Evolutionary conservation across 805 yeast species (phyloP), one percentile per base, ranked within the genome.

Genomic region (Kodamaea kakaduensis): DNA sequence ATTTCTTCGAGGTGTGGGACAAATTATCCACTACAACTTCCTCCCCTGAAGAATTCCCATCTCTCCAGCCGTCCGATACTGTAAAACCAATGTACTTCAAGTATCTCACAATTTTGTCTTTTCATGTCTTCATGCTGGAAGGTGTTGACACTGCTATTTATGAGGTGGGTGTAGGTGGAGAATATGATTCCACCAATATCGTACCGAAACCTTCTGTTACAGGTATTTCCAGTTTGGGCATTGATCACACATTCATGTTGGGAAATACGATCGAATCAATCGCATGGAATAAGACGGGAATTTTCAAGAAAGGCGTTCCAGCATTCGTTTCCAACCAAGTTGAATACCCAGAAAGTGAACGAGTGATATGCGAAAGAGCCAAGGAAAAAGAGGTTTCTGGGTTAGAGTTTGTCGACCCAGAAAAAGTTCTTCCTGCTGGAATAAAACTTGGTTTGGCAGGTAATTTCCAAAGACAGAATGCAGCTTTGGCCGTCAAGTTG

Each of bases 91-190:
- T 87, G 55, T 93, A 93, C 58, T 93, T 93, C 73, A 81, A 95
- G 53, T 94, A 76, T 58, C 64, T 93, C 54, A 93, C 99, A 0
- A 61, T 94, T 12, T 59, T 93, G 41, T 86, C 97, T 3, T 93
- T 88, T 66, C 96, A 94, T 56, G 83, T 87, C 1, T 94, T 94
- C 49, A 56, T 86, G 61, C 71, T 76, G 36, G 98, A 93, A 59
- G 83, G 84, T 2, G 89, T 93, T n/a, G 84, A 88, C 52, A 76
- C 96, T 22, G 97, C 97, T 9, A 81, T 93, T 24, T 88, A 85
- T 53, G 99, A 93, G 58, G 99, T 94, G 19, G 99, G 99, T 15
- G 95, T 93, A 31, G 99, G 99, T 18, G 99, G 99, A 5, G 94
- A 85, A 54, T 87, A 78, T 51, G 99, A 93, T 58, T 86, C 96